Evolutionary conservation across 1,139 yeast species (phyloP), one percentile per base, ranked within the genome.

Genomic region (Spathaspora sp.): DNA sequence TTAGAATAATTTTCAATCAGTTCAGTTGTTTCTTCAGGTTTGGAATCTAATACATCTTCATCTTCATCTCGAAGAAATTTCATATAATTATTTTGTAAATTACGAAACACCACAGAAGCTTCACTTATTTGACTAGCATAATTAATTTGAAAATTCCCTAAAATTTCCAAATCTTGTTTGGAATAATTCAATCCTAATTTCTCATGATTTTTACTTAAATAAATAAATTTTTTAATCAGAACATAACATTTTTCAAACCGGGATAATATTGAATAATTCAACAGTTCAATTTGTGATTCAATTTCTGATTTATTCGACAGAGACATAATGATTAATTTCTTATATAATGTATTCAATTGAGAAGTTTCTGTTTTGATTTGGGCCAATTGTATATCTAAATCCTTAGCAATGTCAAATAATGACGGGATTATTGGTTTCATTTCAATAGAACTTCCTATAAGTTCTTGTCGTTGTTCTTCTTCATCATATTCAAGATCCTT

Each of bases 71-170:
- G 77, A 47, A 86, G 66, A 56, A 84, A 82, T 57, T 88, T 86
- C 59, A 95, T 82, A 60, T 93, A 95, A 56, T 86, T 84, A 56
- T 91, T 89, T 63, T 93, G 99, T 58, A 91, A 71, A 58, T 89
- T 88, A 46, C 99, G 72, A 66, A 91, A 93, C 44, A 77, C 76
- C 24, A 91, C 79, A 39, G 95, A 85, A 42, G 80, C 71, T 41
- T 82, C 84, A 63, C 93, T 98, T 37, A 95, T 85, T 61, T 85
- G 84, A 38, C 85, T 73, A 3, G 99, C 99, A 64, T 91, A 82
- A 41, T 83, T 84, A 57, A 89, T 86, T 64, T 89, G 87, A 69
- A 89, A 81, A 64, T 91, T 93, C 43, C 81, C 84, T 48, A 90
- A 72, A 74, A 93, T 84, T 42, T 78, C 72, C 38, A 81, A 59